phyloP scores from a whole-genome alignment of 345 rosid genomes.

The Pistacia atlantica region DNA sequence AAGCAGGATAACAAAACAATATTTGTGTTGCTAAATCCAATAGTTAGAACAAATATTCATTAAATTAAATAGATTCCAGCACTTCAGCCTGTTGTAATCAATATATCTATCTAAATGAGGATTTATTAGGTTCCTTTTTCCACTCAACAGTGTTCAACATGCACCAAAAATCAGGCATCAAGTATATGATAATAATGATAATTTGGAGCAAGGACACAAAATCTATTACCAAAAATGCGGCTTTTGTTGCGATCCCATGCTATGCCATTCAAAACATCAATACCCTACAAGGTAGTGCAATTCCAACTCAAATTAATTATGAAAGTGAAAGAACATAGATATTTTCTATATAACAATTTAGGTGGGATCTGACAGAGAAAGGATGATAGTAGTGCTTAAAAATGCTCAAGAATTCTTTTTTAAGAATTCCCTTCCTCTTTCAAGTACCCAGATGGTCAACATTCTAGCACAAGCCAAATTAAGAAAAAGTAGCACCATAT shows the following conservation, averaged over 20 bases:
- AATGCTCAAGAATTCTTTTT: not conserved
- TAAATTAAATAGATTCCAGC: not conserved
- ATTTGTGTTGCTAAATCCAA: not conserved
- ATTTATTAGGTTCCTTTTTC: not conserved
- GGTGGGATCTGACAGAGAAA: not conserved
- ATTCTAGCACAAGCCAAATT: not conserved
- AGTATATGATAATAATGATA: not conserved
- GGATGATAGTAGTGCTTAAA: not conserved
- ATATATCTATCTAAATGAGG: not conserved
- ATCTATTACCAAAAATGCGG: conserved; percentile 64
- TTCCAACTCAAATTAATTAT: conserved; percentile 8
- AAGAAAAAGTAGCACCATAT: not conserved
- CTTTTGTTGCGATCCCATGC: conserved; percentile 81
- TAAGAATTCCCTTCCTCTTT: conserved; percentile 1
- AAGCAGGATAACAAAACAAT: not conserved
- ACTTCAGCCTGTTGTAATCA: conserved; percentile 11
- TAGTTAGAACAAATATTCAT: conserved; percentile 29
- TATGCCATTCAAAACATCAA: conserved; percentile 95
- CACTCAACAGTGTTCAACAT: not conserved
- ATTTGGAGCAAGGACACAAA: not conserved
- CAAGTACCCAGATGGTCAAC: not conserved
- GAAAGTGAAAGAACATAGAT: not conserved
- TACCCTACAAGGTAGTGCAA: conserved; percentile 38
- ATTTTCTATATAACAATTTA: not conserved
- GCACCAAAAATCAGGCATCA: not conserved